These are phyloP conservation scores for Neurospora cerealis DNA, from an alignment of 495 filamentous ascomycete genomes.

Conservation along the genomic window DNA sequence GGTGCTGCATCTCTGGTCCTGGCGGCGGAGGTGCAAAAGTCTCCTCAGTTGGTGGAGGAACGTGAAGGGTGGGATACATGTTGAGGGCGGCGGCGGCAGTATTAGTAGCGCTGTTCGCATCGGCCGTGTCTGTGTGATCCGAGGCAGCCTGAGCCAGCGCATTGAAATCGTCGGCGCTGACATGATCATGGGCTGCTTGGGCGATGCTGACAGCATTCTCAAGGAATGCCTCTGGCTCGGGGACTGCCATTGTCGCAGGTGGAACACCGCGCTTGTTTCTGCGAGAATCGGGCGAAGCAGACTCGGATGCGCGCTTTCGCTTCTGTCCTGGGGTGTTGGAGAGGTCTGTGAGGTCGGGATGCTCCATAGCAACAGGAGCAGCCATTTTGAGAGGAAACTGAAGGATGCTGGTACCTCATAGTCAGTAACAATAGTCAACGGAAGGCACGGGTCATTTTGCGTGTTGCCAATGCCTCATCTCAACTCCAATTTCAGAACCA, in stretches of 20 bases:
- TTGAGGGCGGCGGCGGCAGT: constrained; percentile 62
- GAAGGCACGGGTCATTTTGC: neutral
- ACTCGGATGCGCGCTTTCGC: constrained; percentile 34
- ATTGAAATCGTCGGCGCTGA: constrained; percentile 37
- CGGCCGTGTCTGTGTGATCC: constrained; percentile 35
- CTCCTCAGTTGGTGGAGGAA: constrained; percentile 61
- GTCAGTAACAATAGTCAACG: neutral
- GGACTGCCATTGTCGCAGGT: constrained; percentile 25
- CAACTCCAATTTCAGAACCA: neutral
- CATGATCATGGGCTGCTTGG: constrained; percentile 32
- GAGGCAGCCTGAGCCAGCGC: constrained; percentile 36
- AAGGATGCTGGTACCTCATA: neutral
- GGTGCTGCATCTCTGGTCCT: constrained; percentile 15
- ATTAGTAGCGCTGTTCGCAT: constrained; percentile 45
- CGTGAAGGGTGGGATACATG: constrained; percentile 56
- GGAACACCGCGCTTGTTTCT: constrained; percentile 35
- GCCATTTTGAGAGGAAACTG: constrained; percentile 22
- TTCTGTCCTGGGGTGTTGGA: constrained; percentile 30
- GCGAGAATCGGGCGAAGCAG: constrained; percentile 33
- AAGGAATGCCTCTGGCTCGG: constrained; percentile 31
- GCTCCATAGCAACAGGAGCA: constrained; percentile 32
- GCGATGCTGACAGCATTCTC: constrained; percentile 37
- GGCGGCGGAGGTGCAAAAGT: constrained; percentile 42
- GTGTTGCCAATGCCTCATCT: neutral
- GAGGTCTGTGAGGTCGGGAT: constrained; percentile 23